These are phyloP conservation scores for Austroboletus eburneus DNA, from an alignment of 768 basidiomycete species.

Conservation along the genomic window DNA sequence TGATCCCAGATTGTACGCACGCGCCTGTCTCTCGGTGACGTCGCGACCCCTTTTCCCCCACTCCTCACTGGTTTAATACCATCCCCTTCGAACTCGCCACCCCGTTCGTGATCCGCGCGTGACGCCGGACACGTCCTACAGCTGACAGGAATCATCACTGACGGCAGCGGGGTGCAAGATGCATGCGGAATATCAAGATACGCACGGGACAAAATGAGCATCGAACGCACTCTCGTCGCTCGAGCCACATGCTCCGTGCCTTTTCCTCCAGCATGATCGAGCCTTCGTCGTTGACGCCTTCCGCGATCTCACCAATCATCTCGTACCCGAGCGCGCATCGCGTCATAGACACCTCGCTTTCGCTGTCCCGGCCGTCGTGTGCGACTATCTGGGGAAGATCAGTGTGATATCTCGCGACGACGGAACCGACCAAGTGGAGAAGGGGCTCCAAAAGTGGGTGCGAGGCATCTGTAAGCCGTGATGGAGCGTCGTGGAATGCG, in stretches of 20 bases:
- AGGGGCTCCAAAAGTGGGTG: constrained; percentile 62
- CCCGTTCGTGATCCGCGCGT: too few species aligned
- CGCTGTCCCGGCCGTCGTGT: constrained; percentile 56
- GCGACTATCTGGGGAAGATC: constrained; percentile 59
- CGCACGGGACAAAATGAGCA: background rate
- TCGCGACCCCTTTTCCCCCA: too few species aligned
- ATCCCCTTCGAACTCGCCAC: too few species aligned
- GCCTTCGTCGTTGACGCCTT: constrained; percentile 23
- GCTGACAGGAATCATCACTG: constrained; percentile 21
- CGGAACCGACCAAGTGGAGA: constrained; percentile 53
- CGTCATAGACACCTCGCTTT: constrained; percentile 70
- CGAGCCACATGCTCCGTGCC: constrained; percentile 61
- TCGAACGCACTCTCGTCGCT: constrained; percentile 57
- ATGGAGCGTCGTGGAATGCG: constrained; percentile 40
- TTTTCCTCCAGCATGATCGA: constrained; percentile 40
- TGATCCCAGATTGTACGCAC: too few species aligned
- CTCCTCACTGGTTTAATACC: too few species aligned
- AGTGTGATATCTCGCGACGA: constrained; percentile 56
- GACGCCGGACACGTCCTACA: too few species aligned
- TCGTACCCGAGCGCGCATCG: constrained; percentile 70
- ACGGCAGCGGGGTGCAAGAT: constrained; percentile 28
- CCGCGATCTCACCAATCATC: constrained; percentile 28
- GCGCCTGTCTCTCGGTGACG: too few species aligned
- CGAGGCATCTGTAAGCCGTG: constrained; percentile 28
- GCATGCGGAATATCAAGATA: constrained; percentile 23